phyloP scores from a whole-genome alignment of 2,329 filamentous ascomycete species.

The Kalaharituber pfeilii region DNA sequence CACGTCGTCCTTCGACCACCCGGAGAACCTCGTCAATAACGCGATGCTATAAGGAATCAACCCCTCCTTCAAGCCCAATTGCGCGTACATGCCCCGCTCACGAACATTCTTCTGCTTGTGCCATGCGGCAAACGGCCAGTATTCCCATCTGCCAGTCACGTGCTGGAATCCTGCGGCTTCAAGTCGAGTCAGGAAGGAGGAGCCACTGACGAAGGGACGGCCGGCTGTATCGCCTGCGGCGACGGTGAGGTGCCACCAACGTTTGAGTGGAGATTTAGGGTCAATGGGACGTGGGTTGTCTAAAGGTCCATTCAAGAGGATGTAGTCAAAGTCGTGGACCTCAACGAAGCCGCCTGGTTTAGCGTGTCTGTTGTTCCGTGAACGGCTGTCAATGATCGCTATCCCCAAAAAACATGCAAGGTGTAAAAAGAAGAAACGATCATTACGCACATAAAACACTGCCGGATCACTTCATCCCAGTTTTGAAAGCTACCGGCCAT shows the following conservation, averaged over 20 bases:
- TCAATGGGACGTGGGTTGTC: background rate
- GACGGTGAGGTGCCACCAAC: background rate
- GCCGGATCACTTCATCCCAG: constrained; percentile 2
- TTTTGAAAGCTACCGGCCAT: constrained; percentile 8
- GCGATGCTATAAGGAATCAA: constrained; percentile 5
- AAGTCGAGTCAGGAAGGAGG: constrained; percentile 15
- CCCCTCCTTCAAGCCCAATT: background rate
- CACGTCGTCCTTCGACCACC: constrained; percentile 6
- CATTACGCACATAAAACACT: background rate
- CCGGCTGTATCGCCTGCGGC: background rate
- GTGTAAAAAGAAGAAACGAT: background rate
- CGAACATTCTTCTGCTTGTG: constrained; percentile 24
- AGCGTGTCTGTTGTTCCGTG: background rate
- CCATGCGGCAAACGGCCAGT: constrained; percentile 25
- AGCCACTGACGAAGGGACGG: background rate
- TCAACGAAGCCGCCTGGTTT: background rate
- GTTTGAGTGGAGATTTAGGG: background rate
- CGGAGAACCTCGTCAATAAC: constrained; percentile 7
- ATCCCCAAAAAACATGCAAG: background rate
- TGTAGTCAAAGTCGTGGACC: background rate
- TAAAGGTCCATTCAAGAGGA: background rate
- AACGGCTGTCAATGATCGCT: background rate
- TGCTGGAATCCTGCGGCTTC: constrained; percentile 15
- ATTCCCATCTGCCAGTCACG: constrained; percentile 14
- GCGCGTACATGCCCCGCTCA: constrained; percentile 18